Evolutionary conservation across 139 green algal species (phyloP).

Genomic region (Dunaliella primolecta): DNA sequence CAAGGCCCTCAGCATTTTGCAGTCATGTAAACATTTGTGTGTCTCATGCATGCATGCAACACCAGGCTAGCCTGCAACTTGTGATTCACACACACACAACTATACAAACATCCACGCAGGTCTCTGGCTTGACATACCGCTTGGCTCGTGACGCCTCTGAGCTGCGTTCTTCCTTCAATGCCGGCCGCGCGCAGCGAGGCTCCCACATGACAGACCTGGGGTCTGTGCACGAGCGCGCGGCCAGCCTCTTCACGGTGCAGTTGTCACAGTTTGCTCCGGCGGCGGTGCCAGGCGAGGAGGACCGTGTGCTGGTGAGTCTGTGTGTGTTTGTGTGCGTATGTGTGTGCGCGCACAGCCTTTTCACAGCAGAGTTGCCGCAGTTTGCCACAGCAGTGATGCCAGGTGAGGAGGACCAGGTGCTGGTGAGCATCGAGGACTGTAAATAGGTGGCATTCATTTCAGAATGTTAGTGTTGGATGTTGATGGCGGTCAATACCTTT

Average conservation of each 20-base stretch:
- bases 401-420: no score
- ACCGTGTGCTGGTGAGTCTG: slow-evolving; percentile 54
- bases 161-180: slow-evolving; percentile 42
- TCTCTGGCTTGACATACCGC: slow-evolving; percentile 31
- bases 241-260: slow-evolving; percentile 53
- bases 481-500: no score
- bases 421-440: no score
- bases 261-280: slow-evolving; percentile 61
- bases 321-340: no score
- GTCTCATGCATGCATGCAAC: no score
- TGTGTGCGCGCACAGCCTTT: neutral
- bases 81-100: neutral
- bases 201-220: slow-evolving; percentile 47
- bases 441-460: no score
- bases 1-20: no score
- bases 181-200: slow-evolving; percentile 35
- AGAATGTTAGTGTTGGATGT: no score
- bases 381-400: no score
- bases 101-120: neutral
- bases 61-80: no score
- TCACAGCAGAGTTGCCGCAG: neutral
- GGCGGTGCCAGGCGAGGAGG: slow-evolving; percentile 48
- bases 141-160: slow-evolving; percentile 36
- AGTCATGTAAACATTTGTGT: no score
- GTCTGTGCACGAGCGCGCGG: slow-evolving; percentile 51